Evolutionary conservation across 768 basidiomycete species (phyloP), one percentile per base, ranked within the genome.

Genomic region (Kwoniella dejecticola): DNA sequence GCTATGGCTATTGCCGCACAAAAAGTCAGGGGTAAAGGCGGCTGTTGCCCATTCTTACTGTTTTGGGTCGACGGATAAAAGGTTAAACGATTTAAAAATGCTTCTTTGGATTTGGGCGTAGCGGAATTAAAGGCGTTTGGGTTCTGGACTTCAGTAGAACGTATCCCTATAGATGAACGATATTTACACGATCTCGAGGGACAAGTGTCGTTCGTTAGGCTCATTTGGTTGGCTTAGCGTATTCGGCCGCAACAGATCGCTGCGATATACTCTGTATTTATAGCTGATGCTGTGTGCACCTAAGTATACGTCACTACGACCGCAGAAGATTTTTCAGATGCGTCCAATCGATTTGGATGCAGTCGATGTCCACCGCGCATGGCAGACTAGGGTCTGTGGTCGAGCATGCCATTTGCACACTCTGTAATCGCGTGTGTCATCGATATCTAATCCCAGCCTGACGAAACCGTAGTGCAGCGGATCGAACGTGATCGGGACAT

Each of bases 1-100:
- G 8, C 8, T 38, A 6, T 12, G 29, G 48, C 48, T 50, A 31
- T 50, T 50, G 48, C 48, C 48, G 48, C 48, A 50, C 29, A 50
- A 30, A 24, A 31, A 50, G 13, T 17, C 21, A 13, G 33, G 48
- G 48, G 17, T n/a, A 50, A 48, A 50, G 33, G 48, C 48, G 48
- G 48, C 48, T 30, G 15, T 50, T 30, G 48, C 33, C 33, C 15
- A 21, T 50, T 31, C 19, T 50, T 17, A 13, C 27, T 31, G 15
- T n/a, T 4, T 31, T 50, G 2, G 27, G 29, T 11, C 13, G 6
- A 47, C 19, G 24, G 13, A 12, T 13, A 47, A 24, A 47, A 47
- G 24, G 46, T 11, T 47, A 45, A 45, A 13, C 19, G 19, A n/a
- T 19, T n/a, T 23, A 47, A 50, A 50, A 11, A 50, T 11, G 48